These are phyloP conservation scores for Chaetoceros muelleri DNA, from an alignment of 108 stramenopile genomes.

Conservation along the genomic window DNA sequence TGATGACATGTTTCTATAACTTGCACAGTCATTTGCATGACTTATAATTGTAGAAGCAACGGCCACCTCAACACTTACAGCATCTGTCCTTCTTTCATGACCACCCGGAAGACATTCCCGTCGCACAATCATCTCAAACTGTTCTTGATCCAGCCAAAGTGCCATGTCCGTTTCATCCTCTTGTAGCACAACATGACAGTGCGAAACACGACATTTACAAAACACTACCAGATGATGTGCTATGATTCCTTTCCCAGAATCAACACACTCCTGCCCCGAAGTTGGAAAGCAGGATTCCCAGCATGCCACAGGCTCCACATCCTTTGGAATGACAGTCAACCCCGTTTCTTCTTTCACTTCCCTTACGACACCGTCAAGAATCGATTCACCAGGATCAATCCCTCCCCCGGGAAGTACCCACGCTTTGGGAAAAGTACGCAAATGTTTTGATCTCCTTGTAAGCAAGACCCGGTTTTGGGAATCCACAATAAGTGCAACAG, in stretches of 20 bases:
- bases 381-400: conserved; percentile 5
- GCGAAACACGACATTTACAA: conserved; percentile 1
- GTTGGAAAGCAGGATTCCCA: conserved; percentile 21
- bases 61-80: background rate
- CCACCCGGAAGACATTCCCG: background rate
- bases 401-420: conserved; percentile 21
- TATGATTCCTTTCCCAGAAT: conserved; percentile 7
- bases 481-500: conserved; percentile 11
- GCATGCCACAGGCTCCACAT: background rate
- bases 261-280: background rate
- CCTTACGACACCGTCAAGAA: conserved; percentile 5
- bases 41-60: background rate
- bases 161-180: conserved; percentile 16
- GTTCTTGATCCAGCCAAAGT: conserved; percentile 12
- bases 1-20: background rate
- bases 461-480: conserved; percentile 4
- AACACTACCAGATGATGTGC: conserved; percentile 21
- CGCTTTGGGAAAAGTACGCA: conserved; percentile 20
- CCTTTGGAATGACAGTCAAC: background rate
- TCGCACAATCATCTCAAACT: background rate
- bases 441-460: conserved; percentile 15
- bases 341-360: conserved; percentile 28
- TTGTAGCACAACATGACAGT: background rate
- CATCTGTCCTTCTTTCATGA: background rate
- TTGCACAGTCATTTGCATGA: too few relatives aligned